Percentiles rank a stretch among this genome's conserved stretches.
Conservation (phyloP, 2,329 filamentous ascomycete genomes). For the Trematosphaeria pertusa region DNA sequence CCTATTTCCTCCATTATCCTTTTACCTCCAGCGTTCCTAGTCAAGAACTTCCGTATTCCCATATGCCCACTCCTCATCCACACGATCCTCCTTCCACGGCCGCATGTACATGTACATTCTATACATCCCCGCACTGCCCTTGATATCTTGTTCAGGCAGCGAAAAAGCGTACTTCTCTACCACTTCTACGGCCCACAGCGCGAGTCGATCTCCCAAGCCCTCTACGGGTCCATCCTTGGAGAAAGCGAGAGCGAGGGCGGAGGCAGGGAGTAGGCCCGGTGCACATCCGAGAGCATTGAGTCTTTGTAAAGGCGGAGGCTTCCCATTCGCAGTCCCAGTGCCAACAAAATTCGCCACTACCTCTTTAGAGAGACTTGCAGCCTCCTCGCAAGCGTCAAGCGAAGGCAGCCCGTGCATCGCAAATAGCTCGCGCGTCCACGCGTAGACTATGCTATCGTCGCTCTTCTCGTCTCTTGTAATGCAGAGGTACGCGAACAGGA, state of each 20-base stretch:
- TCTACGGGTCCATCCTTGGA: slow-evolving; percentile 19
- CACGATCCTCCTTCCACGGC: too few species aligned
- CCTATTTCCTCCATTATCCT: too few species aligned
- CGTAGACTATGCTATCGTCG: not conserved
- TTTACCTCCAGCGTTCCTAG: too few species aligned
- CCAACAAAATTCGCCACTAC: too few species aligned
- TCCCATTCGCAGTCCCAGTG: not conserved
- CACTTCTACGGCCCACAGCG: slow-evolving; percentile 36
- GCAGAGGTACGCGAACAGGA: slow-evolving; percentile 21
- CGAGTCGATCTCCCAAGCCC: slow-evolving; percentile 23
- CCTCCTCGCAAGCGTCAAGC: too few species aligned
- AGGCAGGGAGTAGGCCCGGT: not conserved
- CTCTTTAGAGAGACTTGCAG: too few species aligned
- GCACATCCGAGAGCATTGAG: not conserved
- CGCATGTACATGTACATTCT: too few species aligned
- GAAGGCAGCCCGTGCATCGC: not conserved
- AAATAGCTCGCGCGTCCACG: slow-evolving; percentile 20
- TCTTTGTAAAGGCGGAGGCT: not conserved
- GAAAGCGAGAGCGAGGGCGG: slow-evolving; percentile 5
- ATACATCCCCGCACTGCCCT: too few species aligned
- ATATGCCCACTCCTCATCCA: too few species aligned
- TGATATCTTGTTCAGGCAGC: too few species aligned
- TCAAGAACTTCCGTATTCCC: too few species aligned
- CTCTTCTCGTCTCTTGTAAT: slow-evolving; percentile 13
- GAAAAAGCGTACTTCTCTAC: slow-evolving; percentile 18